These are phyloP conservation scores for Geotrichum aggregatum DNA, from an alignment of 1,139 yeast species.

Conservation along the genomic window DNA sequence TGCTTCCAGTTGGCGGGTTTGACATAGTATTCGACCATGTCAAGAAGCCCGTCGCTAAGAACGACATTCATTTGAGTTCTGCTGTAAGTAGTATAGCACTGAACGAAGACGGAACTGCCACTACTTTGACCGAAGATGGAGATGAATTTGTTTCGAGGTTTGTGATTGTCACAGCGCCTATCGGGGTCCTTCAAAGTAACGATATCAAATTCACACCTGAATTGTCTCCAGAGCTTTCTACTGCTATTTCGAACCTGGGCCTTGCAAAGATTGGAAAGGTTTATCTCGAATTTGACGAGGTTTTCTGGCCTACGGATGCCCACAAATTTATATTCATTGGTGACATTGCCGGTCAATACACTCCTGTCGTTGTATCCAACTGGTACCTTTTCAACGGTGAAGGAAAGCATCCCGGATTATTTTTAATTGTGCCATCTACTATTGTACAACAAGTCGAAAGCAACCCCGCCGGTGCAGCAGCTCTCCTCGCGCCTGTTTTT, in stretches of 20 bases:
- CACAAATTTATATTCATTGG: constrained; percentile 51
- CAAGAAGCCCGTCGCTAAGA: constrained; percentile 40
- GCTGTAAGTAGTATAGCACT: constrained; percentile 46
- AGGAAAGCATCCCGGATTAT: constrained; percentile 25
- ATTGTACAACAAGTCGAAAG: constrained; percentile 50
- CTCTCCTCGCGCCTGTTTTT: constrained; percentile 46
- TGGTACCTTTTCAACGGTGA: constrained; percentile 36
- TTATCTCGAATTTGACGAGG: constrained; percentile 63
- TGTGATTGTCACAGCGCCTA: constrained; percentile 69
- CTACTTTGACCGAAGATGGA: constrained; percentile 33
- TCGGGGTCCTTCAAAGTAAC: constrained; percentile 55
- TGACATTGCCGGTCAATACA: constrained; percentile 31
- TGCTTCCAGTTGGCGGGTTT: constrained; percentile 79
- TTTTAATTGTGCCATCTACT: constrained; percentile 40
- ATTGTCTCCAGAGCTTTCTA: constrained; percentile 34
- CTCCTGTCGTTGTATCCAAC: constrained; percentile 53
- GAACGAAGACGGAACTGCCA: constrained; percentile 28
- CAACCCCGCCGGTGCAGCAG: constrained; percentile 44
- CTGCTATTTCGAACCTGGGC: constrained; percentile 51
- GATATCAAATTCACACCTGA: constrained; percentile 47
- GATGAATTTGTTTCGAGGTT: constrained; percentile 44
- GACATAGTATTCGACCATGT: constrained; percentile 29
- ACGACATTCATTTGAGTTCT: constrained; percentile 43
- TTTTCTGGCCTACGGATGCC: constrained; percentile 57
- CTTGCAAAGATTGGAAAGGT: constrained; percentile 77